Conservation (phyloP, 331 rosid species). For the Arachis monticola region DNA sequence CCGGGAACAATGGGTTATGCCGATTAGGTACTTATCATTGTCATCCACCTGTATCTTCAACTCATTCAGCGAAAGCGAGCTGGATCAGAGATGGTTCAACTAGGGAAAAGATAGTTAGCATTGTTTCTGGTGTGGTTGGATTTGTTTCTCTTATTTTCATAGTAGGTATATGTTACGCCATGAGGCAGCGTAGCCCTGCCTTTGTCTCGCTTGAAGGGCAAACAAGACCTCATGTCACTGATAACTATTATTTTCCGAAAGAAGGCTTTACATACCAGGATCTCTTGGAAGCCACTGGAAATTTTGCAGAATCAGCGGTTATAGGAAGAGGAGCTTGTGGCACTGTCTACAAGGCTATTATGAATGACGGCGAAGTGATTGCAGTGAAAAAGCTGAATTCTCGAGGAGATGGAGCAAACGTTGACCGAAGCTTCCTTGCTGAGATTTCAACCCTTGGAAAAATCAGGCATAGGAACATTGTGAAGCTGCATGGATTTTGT, state of each 20-base stretch:
- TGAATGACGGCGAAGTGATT: conserved; percentile 59
- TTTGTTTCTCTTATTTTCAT: conserved; percentile 63
- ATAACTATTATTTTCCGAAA: conserved; percentile 74
- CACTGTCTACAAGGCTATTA: conserved; percentile 71
- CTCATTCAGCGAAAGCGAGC: conserved; percentile 46
- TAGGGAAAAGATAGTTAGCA: conserved; percentile 61
- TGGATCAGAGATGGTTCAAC: conserved; percentile 55
- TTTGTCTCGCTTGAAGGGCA: conserved; percentile 55
- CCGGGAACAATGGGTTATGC: conserved; percentile 68
- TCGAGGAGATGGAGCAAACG: conserved; percentile 63
- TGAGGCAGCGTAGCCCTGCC: conserved; percentile 47
- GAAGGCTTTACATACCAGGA: conserved; percentile 75
- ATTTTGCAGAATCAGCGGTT: conserved; percentile 56
- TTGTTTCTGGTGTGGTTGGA: conserved; percentile 57
- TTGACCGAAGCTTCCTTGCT: conserved; percentile 69
- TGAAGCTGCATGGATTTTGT: conserved; percentile 78
- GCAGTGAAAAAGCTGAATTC: conserved; percentile 76
- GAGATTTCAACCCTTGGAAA: conserved; percentile 83
- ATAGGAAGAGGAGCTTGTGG: conserved; percentile 86
- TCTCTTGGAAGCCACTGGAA: conserved; percentile 73
- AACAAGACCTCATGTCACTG: conserved; percentile 50
- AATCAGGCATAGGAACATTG: conserved; percentile 79
- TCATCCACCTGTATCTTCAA: conserved; percentile 45
- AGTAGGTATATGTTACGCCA: conserved; percentile 56
- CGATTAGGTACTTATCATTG: conserved; percentile 51